Base-by-base conservation (phyloP, 2,329 filamentous ascomycete species). In the Colletotrichum ledebouriae region DNA sequence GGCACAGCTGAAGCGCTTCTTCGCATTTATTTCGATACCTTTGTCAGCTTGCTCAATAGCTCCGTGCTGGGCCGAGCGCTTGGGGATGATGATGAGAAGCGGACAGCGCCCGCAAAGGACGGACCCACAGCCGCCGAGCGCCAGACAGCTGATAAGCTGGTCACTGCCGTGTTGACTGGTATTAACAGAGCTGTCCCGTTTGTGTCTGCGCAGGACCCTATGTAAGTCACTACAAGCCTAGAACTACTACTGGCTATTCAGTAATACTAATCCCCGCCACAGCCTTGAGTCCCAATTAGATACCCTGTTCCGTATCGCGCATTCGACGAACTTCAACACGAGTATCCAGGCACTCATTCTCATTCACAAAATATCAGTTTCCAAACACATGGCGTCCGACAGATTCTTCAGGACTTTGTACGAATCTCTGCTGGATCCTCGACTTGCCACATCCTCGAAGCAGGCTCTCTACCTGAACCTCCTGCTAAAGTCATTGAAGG, bases 291-390 rank as follows among this genome's bases (percentile, higher is more conserved):
- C 91, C 67, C 95, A 99, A 76, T 88, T 99, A 65, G 92, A 98
- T 76, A 98, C 95, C 3, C 86, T 99, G 29, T 99, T 98, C 86
- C 91, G 90, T 74, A 96, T 99, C 75, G 97, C 96, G 0, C 96
- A 99, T 80, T 98, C 95, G 1, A 94, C 95, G 64, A 99, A 99
- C 79, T 98, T 99, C 86, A 99, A 98, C 81, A 99, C 96, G 1
- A 96, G 94, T 76, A 93, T 99, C 42, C 96, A 99, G 80, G 95
- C 96, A 39, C 87, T 99, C 72, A 92, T 97, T 82, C 84, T 99
- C 55, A 97, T 99, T 72, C 96, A 98, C 77, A 96, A 98, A 78
- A 87, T 99, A 33, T 93, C 94, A 0, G 85, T 90, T 1, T 88
- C 90, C 3, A 94, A 96, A 77, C 91, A 94, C 74, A 85, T 95